Percentiles rank a stretch among this genome's conserved stretches.
Evolutionary conservation across 192 early-diverging fungal genomes (phyloP).

Genomic region (Entomortierella chlamydospora): DNA sequence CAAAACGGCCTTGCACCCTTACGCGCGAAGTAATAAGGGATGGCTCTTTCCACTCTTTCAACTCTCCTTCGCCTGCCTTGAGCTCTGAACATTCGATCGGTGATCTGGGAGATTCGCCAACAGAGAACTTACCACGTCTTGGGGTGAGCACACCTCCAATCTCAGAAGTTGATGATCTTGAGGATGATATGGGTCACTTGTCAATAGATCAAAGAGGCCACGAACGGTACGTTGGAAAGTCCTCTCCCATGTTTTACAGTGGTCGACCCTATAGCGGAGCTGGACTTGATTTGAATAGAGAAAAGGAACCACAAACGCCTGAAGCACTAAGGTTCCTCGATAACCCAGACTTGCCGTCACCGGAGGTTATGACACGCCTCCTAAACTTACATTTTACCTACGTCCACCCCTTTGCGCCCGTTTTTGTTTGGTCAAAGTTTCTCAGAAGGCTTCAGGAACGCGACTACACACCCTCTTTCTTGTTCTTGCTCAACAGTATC

Average conservation of each 20-base stretch:
- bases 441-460: conserved; percentile 42
- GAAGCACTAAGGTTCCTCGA: conserved; percentile 25
- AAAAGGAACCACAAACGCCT: background rate
- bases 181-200: conserved; percentile 71
- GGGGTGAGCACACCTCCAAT: conserved; percentile 22
- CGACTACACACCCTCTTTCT: conserved; percentile 53
- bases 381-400: conserved; percentile 74
- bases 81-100: conserved; percentile 22
- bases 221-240: conserved; percentile 76
- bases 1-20: conserved; percentile 6
- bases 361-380: conserved; percentile 68
- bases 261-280: conserved; percentile 58
- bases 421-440: conserved; percentile 70
- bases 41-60: conserved; percentile 17
- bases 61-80: conserved; percentile 41
- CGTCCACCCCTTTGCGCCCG: conserved; percentile 75
- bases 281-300: conserved; percentile 32
- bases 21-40: conserved; percentile 31
- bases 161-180: conserved; percentile 54
- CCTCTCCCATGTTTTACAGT: conserved; percentile 74
- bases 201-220: conserved; percentile 76
- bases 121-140: conserved; percentile 4
- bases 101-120: conserved; percentile 1
- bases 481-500: conserved; percentile 64
- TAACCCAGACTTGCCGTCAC: conserved; percentile 64